phyloP scores from a whole-genome alignment of 306 rosid genomes.

The Pyrus communis region DNA sequence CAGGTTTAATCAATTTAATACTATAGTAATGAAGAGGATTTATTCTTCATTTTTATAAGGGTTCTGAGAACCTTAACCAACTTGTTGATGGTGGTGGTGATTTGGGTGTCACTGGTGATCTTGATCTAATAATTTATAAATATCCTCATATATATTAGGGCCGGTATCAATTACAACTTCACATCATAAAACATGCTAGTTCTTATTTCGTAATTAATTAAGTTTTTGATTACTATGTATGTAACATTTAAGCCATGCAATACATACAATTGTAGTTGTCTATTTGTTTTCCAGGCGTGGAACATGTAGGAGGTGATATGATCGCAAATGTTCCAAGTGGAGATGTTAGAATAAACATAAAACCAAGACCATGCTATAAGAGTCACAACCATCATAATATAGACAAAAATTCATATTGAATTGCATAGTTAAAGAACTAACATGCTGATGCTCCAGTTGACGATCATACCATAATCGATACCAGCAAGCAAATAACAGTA shows the following conservation, averaged over 20 bases:
- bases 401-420: too few species aligned
- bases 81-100: conserved; percentile 47
- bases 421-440: too few species aligned
- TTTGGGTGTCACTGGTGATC: conserved; percentile 23
- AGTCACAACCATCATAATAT: too few species aligned
- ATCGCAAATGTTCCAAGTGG: conserved; percentile 41
- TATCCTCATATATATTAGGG: conserved; percentile 30
- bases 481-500: too few species aligned
- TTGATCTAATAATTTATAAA: conserved; percentile 31
- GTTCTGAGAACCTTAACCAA: conserved; percentile 21
- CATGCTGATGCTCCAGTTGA: too few species aligned
- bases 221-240: too few species aligned
- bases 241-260: neutral
- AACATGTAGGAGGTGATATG: conserved; percentile 46
- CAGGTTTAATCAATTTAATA: too few species aligned
- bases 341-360: neutral
- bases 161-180: conserved; percentile 19
- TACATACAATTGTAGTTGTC: neutral
- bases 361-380: too few species aligned
- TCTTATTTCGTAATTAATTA: conserved; percentile 20
- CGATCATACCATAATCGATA: too few species aligned
- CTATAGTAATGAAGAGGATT: too few species aligned
- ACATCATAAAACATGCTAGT: conserved; percentile 29
- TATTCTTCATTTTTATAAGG: conserved; percentile 25
- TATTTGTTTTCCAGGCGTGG: conserved; percentile 31